phyloP scores from a whole-genome alignment of 2,329 filamentous ascomycete species.

The Xylariaceae sp. region DNA sequence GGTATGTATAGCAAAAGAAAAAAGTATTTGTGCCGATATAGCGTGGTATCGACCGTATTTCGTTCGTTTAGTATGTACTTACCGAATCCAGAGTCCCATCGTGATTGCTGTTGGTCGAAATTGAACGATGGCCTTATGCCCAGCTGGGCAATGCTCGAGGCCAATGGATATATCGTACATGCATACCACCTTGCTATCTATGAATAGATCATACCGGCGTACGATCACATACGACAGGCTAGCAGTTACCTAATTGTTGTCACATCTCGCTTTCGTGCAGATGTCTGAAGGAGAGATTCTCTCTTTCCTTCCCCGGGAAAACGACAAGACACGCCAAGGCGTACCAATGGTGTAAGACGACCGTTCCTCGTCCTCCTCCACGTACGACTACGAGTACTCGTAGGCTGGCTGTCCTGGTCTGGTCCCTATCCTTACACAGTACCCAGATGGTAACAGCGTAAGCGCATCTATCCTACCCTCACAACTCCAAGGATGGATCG shows the following conservation, averaged over 20 bases:
- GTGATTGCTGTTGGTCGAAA: too few species aligned
- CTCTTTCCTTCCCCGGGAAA: not conserved
- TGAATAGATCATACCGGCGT: not conserved
- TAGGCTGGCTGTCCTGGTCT: too few species aligned
- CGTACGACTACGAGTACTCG: too few species aligned
- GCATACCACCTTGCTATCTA: not conserved
- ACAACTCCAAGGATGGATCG: too few species aligned
- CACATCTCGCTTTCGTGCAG: constrained; percentile 3
- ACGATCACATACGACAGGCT: not conserved
- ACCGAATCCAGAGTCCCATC: too few species aligned
- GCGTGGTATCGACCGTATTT: not conserved
- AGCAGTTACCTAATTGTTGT: not conserved
- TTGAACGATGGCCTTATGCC: too few species aligned
- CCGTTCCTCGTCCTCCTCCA: too few species aligned
- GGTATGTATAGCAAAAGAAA: not conserved
- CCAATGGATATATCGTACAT: not conserved
- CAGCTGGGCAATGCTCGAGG: too few species aligned
- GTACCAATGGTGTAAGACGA: not conserved
- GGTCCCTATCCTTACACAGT: too few species aligned
- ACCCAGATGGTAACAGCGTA: too few species aligned
- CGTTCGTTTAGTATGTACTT: too few species aligned
- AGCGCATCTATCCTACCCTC: too few species aligned
- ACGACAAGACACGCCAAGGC: not conserved
- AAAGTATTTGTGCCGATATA: not conserved
- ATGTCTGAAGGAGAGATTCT: not conserved